Evolutionary conservation across 345 rosid species (phyloP), one percentile per base, ranked within the genome.

Genomic region (Trapa bicornis): DNA sequence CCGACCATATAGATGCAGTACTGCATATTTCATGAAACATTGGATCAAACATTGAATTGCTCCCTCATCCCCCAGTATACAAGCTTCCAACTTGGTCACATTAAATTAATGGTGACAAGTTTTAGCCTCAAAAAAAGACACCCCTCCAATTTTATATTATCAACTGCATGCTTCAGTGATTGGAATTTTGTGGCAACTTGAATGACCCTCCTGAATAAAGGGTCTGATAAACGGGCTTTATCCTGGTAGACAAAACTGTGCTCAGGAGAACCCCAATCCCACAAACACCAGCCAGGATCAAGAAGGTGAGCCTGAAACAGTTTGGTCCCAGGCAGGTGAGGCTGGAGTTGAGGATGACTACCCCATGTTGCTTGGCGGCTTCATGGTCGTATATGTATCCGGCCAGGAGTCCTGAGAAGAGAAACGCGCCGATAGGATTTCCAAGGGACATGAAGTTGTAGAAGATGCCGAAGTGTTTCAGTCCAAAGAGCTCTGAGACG

Each of bases 301-400:
- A 70, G 83, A 84, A 87, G 50, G 92, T 87, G 71, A 84, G 74
- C 77, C 83, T 77, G 77, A 87, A 84, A 79, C 92, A 87, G 65
- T 75, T 77, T 2, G 92, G 89, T 71, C 87, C 89, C 6, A 75
- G 52, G 79, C 92, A 84, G 33, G 82, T 67, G 17, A 75, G 47
- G 37, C 75, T 71, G 47, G 85, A 75, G 69, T 33, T 41, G 15
- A 79, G 5, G 45, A 70, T 61, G 54, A 75, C 33, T 22, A 66
- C 35, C 54, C 76, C 78, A 0, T 72, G 77, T 76, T 84, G 87
- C 70, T 83, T 83, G 57, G 86, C 86, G n/a, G 78, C 87, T 65
- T 87, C 87, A 0, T 58, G 74, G 69, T 87, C 92, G 13, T 84
- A 81, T 47, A 84, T 67, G 66, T 78, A 81, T n/a, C 85, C 89